A percentile compares a stretch with the other conserved stretches of the same genome.
Conservation (phyloP, 331 rosid species). For the Rosa hybrid region DNA sequence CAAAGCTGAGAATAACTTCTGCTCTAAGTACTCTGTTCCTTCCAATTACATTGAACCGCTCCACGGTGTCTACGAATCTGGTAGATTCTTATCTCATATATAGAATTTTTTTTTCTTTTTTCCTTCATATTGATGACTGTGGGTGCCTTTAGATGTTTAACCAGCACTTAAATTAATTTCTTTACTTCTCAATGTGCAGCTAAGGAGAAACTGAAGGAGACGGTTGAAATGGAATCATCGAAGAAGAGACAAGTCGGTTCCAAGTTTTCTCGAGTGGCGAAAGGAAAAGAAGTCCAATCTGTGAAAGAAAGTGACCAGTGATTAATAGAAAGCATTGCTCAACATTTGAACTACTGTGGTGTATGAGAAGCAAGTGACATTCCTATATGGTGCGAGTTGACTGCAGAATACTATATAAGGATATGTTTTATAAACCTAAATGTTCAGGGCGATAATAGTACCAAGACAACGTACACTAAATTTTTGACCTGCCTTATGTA, state of each 20-base stretch:
- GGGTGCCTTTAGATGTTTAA: constrained; percentile 14
- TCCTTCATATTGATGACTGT: neutral
- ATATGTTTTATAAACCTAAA: neutral
- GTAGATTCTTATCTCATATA: constrained; percentile 36
- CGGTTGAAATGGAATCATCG: constrained; percentile 47
- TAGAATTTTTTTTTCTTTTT: neutral
- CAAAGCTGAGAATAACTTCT: constrained; percentile 73
- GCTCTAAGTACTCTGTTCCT: constrained; percentile 49
- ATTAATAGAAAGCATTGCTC: no score
- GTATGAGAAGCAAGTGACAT: neutral
- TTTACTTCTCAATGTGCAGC: constrained; percentile 44
- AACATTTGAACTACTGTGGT: neutral
- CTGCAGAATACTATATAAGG: neutral
- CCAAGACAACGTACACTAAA: neutral
- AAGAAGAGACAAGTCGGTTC: constrained; percentile 47
- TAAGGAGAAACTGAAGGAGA: constrained; percentile 58
- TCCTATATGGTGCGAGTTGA: neutral
- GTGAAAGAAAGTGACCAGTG: constrained; percentile 10
- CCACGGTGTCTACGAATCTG: constrained; percentile 53
- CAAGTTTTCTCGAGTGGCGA: constrained; percentile 32
- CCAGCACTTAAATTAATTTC: neutral
- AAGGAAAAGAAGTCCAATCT: constrained; percentile 19
- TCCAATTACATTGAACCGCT: constrained; percentile 62
- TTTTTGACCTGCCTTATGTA: neutral
- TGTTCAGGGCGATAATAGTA: neutral